These are phyloP conservation scores for Diaporthe sp. DNA, from an alignment of 2,329 filamentous ascomycete genomes.

Conservation along the genomic window DNA sequence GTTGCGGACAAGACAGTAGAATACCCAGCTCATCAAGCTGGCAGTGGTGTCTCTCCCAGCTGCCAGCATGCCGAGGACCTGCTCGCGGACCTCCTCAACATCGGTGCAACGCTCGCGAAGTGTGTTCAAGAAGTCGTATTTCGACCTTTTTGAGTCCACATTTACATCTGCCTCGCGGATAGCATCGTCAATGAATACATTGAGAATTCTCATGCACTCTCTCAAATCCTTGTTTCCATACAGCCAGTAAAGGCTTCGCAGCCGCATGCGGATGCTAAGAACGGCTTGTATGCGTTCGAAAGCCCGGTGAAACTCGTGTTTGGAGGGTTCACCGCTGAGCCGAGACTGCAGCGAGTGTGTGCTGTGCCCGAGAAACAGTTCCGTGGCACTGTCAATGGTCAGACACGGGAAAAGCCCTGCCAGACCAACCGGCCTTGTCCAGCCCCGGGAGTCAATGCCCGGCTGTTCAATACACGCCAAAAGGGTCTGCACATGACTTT, in stretches of 20 bases:
- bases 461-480: conserved; percentile 29
- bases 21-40: conserved; percentile 17
- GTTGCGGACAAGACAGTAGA: conserved; percentile 37
- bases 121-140: conserved; percentile 5
- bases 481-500: neutral
- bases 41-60: neutral
- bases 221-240: neutral
- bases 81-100: neutral
- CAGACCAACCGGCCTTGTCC: conserved; percentile 24
- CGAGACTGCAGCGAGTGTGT: conserved; percentile 28
- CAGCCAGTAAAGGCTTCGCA: conserved; percentile 27
- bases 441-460: neutral
- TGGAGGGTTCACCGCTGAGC: neutral
- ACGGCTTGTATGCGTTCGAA: conserved; percentile 17
- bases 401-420: conserved; percentile 64
- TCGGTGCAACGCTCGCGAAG: neutral
- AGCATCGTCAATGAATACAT: neutral
- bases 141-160: neutral
- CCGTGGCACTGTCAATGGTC: conserved; percentile 68
- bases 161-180: neutral
- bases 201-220: neutral
- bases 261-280: conserved; percentile 23
- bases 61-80: neutral
- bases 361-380: conserved; percentile 69
- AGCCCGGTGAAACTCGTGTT: conserved; percentile 1